Evolutionary conservation across 1,139 yeast species (phyloP), one percentile per base, ranked within the genome.

Genomic region (Geotrichum citri-aurantii): DNA sequence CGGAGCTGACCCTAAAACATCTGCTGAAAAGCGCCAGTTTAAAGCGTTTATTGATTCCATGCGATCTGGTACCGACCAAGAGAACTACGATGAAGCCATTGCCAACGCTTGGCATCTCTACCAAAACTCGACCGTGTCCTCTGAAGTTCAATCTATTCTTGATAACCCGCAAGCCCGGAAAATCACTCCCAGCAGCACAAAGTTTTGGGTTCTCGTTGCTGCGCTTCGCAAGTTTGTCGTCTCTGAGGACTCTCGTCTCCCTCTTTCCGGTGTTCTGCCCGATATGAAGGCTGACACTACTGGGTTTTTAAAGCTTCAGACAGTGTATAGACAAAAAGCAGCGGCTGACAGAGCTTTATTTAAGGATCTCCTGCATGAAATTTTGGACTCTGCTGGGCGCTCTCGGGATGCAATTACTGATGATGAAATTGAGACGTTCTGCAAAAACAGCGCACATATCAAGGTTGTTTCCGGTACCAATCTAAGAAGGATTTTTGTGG

Each of bases 271-370:
- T 0, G 79, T 77, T 1, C 69, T 92, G 12, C 97, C 97, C 0
- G 98, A 92, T 70, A 92, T 93, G 97, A 87, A 88, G 40, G 82
- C 96, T 0, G 84, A 85, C 64, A 85, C 97, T 0, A 73, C 73
- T 14, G 78, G 78, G 57, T 93, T 87, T 69, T 77, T 86, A 10
- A 69, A 67, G 6, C 71, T 93, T 56, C 88, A 85, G 67, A 69
- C 69, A 0, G 66, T 89, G 11, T 69, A 88, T 68, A 73, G 77
- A 23, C 73, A 71, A 1, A 88, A 86, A 66, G 86, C 90, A 1
- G 62, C 65, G 5, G 54, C 61, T 1, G 97, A 91, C 69, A 75
- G 77, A 53, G 60, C 65, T 4, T 58, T 61, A 27, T 79, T 87
- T 62, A 67, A 73, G 3, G 52, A 61, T 0, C 72, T 77, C 50